phyloP scores from a whole-genome alignment of 805 yeast species.

The Candida saitoana region DNA sequence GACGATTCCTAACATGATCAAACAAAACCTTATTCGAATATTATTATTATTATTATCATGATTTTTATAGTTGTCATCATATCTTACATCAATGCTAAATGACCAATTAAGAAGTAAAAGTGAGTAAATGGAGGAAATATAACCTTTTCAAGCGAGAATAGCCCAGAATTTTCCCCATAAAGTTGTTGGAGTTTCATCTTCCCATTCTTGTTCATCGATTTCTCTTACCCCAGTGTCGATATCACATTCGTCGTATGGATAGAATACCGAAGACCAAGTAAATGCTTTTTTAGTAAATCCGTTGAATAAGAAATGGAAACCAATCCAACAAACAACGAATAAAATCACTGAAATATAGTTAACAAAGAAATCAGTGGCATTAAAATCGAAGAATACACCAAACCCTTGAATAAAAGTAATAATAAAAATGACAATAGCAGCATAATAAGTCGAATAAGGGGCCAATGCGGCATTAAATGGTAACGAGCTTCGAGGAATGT shows the following conservation, averaged over 20 bases:
- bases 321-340: conserved; percentile 52
- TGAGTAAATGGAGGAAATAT: no score
- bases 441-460: conserved; percentile 66
- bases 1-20: not conserved
- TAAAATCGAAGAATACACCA: conserved; percentile 53
- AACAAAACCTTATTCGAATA: no score
- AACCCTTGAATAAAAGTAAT: conserved; percentile 73
- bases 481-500: conserved; percentile 60
- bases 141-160: conserved; percentile 18
- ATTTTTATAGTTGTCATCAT: no score
- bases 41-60: no score
- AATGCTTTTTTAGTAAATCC: conserved; percentile 32
- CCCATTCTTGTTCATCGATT: conserved; percentile 58
- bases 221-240: conserved; percentile 65
- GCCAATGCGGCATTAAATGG: conserved; percentile 70
- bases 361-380: conserved; percentile 58
- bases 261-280: conserved; percentile 26
- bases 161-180: conserved; percentile 56
- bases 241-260: conserved; percentile 59
- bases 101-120: not conserved
- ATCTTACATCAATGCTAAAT: no score
- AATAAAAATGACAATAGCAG: conserved; percentile 48
- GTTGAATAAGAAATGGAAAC: conserved; percentile 51
- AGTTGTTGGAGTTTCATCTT: conserved; percentile 45
- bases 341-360: conserved; percentile 67